phyloP scores from a whole-genome alignment of 1,284 basidiomycete genomes.

The Ustilago loliicola region DNA sequence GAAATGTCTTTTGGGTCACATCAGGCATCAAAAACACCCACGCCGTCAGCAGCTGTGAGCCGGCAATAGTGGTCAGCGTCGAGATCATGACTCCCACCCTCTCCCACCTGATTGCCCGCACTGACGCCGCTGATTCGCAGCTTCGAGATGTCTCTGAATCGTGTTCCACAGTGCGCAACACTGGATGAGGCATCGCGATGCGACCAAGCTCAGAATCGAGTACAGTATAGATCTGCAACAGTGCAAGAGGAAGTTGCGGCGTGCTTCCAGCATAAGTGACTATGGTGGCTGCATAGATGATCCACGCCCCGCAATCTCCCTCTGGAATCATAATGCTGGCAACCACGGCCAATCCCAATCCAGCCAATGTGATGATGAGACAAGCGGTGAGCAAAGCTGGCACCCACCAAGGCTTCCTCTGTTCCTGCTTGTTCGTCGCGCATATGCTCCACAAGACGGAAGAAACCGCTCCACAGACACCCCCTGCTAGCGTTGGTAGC shows the following conservation, averaged over 20 bases:
- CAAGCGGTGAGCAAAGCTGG: slow-evolving; percentile 20
- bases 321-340: slow-evolving; percentile 19
- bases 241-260: slow-evolving; percentile 36
- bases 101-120: slow-evolving; percentile 21
- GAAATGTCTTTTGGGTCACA: slow-evolving; percentile 23
- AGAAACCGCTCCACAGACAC: slow-evolving; percentile 14
- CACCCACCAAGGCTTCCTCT: slow-evolving; percentile 26
- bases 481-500: slow-evolving; percentile 29
- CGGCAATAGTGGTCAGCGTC: slow-evolving; percentile 18
- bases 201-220: slow-evolving; percentile 21
- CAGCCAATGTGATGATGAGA: slow-evolving; percentile 14
- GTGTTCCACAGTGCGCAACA: no score
- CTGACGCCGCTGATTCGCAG: background rate
- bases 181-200: no score
- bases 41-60: slow-evolving; percentile 27
- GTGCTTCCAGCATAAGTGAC: slow-evolving; percentile 22
- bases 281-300: slow-evolving; percentile 20
- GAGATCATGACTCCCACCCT: slow-evolving; percentile 33
- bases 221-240: slow-evolving; percentile 30
- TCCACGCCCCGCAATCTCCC: slow-evolving; percentile 15
- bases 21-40: slow-evolving; percentile 35
- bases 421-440: slow-evolving; percentile 6
- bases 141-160: no score
- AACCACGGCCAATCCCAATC: slow-evolving; percentile 20
- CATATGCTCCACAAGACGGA: slow-evolving; percentile 14